These are phyloP conservation scores for Periglandula ipomoeae DNA, from an alignment of 2,329 filamentous ascomycete genomes.

Conservation along the genomic window DNA sequence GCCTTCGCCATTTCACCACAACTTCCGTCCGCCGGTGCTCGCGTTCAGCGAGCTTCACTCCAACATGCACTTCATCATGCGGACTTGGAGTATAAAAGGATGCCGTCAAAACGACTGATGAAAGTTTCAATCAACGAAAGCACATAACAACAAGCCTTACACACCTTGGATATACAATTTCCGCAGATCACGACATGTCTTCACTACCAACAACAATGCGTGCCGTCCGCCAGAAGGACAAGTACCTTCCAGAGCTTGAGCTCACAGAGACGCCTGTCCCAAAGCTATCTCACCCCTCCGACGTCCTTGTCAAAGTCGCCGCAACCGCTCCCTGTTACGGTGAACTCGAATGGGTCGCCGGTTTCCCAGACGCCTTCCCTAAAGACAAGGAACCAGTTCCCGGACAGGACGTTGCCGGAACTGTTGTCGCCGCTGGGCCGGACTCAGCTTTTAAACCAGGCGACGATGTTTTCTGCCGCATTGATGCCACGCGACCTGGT, in stretches of 20 bases:
- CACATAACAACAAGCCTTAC: no score
- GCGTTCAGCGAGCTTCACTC: no score
- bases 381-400: conserved; percentile 20
- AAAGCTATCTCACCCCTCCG: background rate
- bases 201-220: conserved; percentile 1
- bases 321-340: conserved; percentile 24
- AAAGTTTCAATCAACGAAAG: no score
- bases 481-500: conserved; percentile 18
- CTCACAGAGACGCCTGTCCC: background rate
- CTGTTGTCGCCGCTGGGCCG: conserved; percentile 22
- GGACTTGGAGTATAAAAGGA: no score
- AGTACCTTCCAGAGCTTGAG: background rate
- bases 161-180: no score
- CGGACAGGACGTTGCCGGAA: conserved; percentile 29
- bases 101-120: no score
- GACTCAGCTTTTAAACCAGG: conserved; percentile 24
- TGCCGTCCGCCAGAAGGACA: conserved; percentile 1
- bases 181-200: no score
- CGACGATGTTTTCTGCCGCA: conserved; percentile 25
- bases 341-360: conserved; percentile 23
- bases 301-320: conserved; percentile 21
- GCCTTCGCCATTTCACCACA: background rate
- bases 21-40: background rate
- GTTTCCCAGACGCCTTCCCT: conserved; percentile 14
- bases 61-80: no score